Percentiles rank a stretch among this genome's conserved stretches.
Evolutionary conservation across 257 asterid species (phyloP).

Genomic region (Galeopsis tetrahit): DNA sequence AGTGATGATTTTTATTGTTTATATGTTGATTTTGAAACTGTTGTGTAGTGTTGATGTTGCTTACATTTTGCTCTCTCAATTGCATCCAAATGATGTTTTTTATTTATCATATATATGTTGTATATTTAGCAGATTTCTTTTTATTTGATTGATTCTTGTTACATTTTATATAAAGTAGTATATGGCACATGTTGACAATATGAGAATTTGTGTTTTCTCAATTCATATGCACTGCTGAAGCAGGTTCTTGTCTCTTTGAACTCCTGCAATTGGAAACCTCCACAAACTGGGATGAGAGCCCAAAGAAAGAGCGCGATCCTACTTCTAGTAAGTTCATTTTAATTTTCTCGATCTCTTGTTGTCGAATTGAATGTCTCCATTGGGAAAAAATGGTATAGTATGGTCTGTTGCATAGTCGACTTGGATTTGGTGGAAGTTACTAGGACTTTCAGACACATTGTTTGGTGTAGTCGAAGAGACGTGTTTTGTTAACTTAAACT

Average conservation of each 20-base stretch:
- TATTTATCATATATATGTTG: background rate
- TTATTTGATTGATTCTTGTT: conserved; percentile 4
- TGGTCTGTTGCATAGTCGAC: conserved; percentile 13
- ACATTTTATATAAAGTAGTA: background rate
- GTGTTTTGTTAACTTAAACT: background rate
- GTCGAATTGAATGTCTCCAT: conserved; percentile 14
- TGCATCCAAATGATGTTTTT: background rate
- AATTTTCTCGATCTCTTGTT: background rate
- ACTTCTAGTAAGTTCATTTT: conserved; percentile 48
- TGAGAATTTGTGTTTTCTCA: background rate
- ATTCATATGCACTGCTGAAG: conserved; percentile 21
- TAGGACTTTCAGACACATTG: background rate
- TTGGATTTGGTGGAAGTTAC: background rate
- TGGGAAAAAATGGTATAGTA: background rate
- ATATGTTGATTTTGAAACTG: background rate
- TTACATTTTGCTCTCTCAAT: background rate
- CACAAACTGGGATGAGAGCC: conserved; percentile 42
- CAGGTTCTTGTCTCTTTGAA: conserved; percentile 67
- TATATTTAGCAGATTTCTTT: conserved; percentile 11
- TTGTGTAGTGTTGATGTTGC: conserved; percentile 19
- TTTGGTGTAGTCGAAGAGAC: no score
- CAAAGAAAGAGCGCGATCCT: conserved; percentile 34
- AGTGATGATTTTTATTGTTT: background rate
- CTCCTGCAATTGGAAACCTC: conserved; percentile 62
- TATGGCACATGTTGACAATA: background rate